Evolutionary conservation across 2,329 filamentous ascomycete genomes (phyloP), one percentile per base, ranked within the genome.

Genomic region (Triangularia setosa): DNA sequence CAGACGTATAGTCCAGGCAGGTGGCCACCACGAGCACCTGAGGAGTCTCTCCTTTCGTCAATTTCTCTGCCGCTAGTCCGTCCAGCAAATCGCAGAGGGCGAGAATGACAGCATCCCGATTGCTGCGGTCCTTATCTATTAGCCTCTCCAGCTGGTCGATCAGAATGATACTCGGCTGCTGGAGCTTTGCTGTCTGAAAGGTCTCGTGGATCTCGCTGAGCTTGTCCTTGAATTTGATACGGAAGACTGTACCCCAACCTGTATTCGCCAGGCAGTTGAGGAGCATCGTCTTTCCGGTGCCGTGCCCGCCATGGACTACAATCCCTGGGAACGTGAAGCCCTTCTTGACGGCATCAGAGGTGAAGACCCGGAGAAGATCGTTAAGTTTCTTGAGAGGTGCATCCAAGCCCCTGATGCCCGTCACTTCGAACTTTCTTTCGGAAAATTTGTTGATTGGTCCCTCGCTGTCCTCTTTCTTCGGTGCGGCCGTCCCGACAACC

Each of bases 221-320:
- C 72, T 87, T 88, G 67, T 85, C 81, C 4, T 81, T 78, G 6
- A 79, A 78, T 62, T 83, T 80, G 61, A 93, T 79, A 62, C 79
- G 83, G 68, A 90, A 83, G 0, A 93, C 86, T 48, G 84, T 85
- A 23, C 85, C 86, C 91, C 92, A 97, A 64, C 83, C 83, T 0
- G 87, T 85, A 6, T 80, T 82, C 8, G 87, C 84, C 21, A 97
- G 81, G 30, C 85, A 84, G 16, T 89, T 76, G 1, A 97, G 79
- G 0, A 97, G 80, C 68, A 90, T 83, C 0, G 87, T 90, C 78
- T 97, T 97, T 24, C 94, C 94, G 0, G 91, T 96, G 11, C 94
- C 93, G 67, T 87, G 86, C 18, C 91, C 88, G 14, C 94, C 94
- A 73, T 96, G 89, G 4, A 97, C 80, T 24, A 95, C 82, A 35